phyloP scores from a whole-genome alignment of 768 basidiomycete genomes.

The Lentinula lateritia region DNA sequence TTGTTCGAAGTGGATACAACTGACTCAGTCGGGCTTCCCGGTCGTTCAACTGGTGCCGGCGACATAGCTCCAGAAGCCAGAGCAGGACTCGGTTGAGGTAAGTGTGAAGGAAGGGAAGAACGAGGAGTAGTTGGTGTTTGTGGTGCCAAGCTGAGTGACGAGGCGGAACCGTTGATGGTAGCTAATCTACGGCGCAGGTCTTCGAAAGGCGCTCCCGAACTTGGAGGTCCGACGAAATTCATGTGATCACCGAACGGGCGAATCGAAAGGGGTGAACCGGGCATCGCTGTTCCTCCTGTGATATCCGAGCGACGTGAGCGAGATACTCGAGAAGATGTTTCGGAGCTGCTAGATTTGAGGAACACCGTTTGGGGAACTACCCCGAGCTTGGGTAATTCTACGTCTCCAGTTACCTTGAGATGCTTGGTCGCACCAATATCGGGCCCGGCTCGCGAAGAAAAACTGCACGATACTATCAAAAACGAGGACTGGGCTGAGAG shows the following conservation, averaged over 20 bases:
- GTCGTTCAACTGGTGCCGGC: slow-evolving; percentile 42
- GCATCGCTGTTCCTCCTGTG: slow-evolving; percentile 32
- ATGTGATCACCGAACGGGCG: slow-evolving; percentile 35
- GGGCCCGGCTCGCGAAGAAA: slow-evolving; percentile 54
- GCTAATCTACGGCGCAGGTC: slow-evolving; percentile 74
- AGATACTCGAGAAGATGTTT: slow-evolving; percentile 32
- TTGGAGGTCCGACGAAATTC: slow-evolving; percentile 28
- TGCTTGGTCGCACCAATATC: slow-evolving; percentile 62
- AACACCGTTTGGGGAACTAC: slow-evolving; percentile 92
- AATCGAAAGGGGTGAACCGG: slow-evolving; percentile 45
- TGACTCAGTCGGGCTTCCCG: slow-evolving; percentile 80
- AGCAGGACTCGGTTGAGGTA: slow-evolving; percentile 17
- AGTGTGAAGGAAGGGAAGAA: slow-evolving; percentile 33
- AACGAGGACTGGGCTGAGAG: neutral
- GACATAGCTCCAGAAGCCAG: slow-evolving; percentile 23
- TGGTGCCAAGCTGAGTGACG: slow-evolving; percentile 46
- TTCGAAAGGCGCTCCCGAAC: slow-evolving; percentile 59
- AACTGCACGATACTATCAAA: slow-evolving; percentile 34
- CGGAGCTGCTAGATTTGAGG: slow-evolving; percentile 51
- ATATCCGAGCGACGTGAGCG: slow-evolving; percentile 39
- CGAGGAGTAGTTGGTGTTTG: slow-evolving; percentile 39
- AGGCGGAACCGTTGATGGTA: slow-evolving; percentile 66
- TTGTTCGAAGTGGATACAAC: slow-evolving; percentile 62
- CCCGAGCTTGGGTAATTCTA: slow-evolving; percentile 82
- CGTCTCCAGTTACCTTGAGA: slow-evolving; percentile 57